Percentiles rank a stretch among this genome's conserved stretches.
These are phyloP conservation scores for Mycena latifolia DNA, from an alignment of 768 basidiomycete species.

Conservation along the genomic window DNA sequence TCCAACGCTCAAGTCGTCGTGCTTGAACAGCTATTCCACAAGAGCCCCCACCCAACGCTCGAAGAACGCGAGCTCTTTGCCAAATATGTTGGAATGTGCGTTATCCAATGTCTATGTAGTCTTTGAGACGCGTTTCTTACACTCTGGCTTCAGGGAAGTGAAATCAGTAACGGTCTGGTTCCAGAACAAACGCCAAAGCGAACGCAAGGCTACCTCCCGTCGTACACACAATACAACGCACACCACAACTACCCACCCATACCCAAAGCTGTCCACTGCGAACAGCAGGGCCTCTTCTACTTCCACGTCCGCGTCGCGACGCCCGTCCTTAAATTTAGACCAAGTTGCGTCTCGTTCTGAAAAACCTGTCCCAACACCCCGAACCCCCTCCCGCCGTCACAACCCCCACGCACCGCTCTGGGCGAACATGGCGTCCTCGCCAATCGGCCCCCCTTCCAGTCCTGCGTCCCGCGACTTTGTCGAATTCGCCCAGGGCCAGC, in stretches of 20 bases:
- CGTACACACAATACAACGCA: slow-evolving; percentile 17
- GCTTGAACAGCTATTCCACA: slow-evolving; percentile 80
- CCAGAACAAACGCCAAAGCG: slow-evolving; percentile 66
- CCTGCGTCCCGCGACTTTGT: slow-evolving; percentile 62
- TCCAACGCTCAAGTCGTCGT: slow-evolving; percentile 73
- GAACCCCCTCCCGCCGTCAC: slow-evolving; percentile 53
- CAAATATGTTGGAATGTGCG: slow-evolving; percentile 72
- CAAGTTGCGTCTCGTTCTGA: slow-evolving; percentile 68
- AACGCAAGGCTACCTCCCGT: slow-evolving; percentile 65
- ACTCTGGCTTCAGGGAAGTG: slow-evolving; percentile 59
- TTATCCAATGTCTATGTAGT: slow-evolving; percentile 30
- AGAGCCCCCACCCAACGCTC: slow-evolving; percentile 77
- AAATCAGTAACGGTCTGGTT: slow-evolving; percentile 84
- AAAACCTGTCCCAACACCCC: slow-evolving; percentile 52
- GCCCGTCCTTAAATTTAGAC: slow-evolving; percentile 70
- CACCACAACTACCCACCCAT: slow-evolving; percentile 38
- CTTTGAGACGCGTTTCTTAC: slow-evolving; percentile 27
- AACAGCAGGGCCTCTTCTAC: slow-evolving; percentile 42
- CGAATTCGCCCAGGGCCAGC: slow-evolving; percentile 59
- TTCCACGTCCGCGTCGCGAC: slow-evolving; percentile 42
- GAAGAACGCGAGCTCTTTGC: slow-evolving; percentile 77
- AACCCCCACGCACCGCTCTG: slow-evolving; percentile 55
- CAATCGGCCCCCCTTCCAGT: slow-evolving; percentile 64
- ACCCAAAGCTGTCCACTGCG: slow-evolving; percentile 39
- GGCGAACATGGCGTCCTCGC: slow-evolving; percentile 75